Percentiles rank a stretch among this genome's conserved stretches.
These are phyloP conservation scores for Acanthamoeba quina DNA, from an alignment of 208 protist genomes.

Conservation along the genomic window DNA sequence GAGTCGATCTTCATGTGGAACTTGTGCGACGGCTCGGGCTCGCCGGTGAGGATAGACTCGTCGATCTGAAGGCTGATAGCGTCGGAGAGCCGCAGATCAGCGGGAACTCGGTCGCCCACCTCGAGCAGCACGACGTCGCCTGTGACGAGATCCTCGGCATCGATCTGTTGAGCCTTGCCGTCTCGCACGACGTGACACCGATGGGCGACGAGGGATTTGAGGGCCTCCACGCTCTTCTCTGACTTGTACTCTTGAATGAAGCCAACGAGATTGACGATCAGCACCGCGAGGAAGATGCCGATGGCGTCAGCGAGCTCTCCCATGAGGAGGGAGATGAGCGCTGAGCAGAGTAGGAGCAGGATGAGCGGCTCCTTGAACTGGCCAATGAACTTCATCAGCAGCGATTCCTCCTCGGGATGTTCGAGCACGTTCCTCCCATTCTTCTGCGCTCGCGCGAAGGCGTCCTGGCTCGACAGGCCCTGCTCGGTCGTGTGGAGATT, in stretches of 20 bases:
- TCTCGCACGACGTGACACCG: constrained; percentile 83
- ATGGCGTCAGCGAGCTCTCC: constrained; percentile 85
- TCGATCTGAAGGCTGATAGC: constrained; percentile 87
- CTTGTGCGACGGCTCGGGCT: constrained; percentile 90
- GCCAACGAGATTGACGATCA: constrained; percentile 85
- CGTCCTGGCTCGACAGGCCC: constrained; percentile 45
- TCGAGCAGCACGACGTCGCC: constrained; percentile 96
- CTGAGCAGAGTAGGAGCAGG: constrained; percentile 79
- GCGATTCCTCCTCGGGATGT: constrained; percentile 62
- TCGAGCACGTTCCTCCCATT: constrained; percentile 59
- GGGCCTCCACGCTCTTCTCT: constrained; percentile 84
- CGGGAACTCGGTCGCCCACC: constrained; percentile 96
- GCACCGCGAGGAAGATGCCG: constrained; percentile 84
- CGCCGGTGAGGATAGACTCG: constrained; percentile 96
- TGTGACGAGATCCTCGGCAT: constrained; percentile 89
- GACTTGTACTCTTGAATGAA: constrained; percentile 87
- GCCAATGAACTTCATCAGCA: constrained; percentile 75
- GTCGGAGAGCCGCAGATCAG: constrained; percentile 94
- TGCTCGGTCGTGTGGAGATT: constrained; percentile 7
- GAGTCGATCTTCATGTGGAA: constrained; percentile 73
- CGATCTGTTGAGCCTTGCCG: constrained; percentile 75
- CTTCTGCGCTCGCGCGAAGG: not conserved
- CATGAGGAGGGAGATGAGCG: constrained; percentile 78
- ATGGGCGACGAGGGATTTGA: constrained; percentile 84
- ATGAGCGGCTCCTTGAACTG: constrained; percentile 82